Percentiles rank a stretch among this genome's conserved stretches.
Conservation (phyloP, 2,329 filamentous ascomycete genomes). For the Bisporella sp. region DNA sequence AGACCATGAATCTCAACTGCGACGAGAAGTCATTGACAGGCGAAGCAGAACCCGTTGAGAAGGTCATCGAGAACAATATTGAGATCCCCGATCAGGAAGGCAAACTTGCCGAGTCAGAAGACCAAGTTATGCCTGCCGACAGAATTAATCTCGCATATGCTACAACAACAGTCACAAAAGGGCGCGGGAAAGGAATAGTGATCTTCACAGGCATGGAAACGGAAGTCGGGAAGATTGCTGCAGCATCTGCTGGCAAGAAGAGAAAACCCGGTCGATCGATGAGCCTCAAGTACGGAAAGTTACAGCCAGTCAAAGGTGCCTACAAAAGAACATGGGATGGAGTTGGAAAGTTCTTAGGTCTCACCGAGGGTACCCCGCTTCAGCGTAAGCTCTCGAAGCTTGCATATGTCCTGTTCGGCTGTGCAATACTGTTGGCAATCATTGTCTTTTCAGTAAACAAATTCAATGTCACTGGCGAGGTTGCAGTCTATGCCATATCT, state of each 20-base stretch:
- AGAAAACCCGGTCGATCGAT: slow-evolving; percentile 44
- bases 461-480: slow-evolving; percentile 30
- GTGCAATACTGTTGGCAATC: slow-evolving; percentile 37
- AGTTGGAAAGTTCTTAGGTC: slow-evolving; percentile 47
- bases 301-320: slow-evolving; percentile 41
- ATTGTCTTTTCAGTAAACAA: slow-evolving; percentile 33
- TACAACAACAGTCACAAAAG: slow-evolving; percentile 47
- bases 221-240: slow-evolving; percentile 50
- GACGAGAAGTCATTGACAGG: slow-evolving; percentile 98
- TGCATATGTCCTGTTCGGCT: slow-evolving; percentile 55
- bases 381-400: slow-evolving; percentile 60
- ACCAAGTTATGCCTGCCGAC: slow-evolving; percentile 41
- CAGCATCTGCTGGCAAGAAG: slow-evolving; percentile 39
- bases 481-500: slow-evolving; percentile 26
- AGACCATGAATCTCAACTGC: slow-evolving; percentile 52
- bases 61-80: slow-evolving; percentile 49
- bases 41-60: slow-evolving; percentile 90
- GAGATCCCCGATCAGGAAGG: slow-evolving; percentile 20
- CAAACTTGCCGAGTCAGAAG: slow-evolving; percentile 32
- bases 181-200: slow-evolving; percentile 46
- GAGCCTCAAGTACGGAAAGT: slow-evolving; percentile 37
- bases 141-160: slow-evolving; percentile 48
- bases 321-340: slow-evolving; percentile 40
- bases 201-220: slow-evolving; percentile 48
- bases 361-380: slow-evolving; percentile 56